Percentiles rank a stretch among this genome's conserved stretches.
Conservation (phyloP, 2,329 filamentous ascomycete species). For the Ceratocystis cubensis region DNA sequence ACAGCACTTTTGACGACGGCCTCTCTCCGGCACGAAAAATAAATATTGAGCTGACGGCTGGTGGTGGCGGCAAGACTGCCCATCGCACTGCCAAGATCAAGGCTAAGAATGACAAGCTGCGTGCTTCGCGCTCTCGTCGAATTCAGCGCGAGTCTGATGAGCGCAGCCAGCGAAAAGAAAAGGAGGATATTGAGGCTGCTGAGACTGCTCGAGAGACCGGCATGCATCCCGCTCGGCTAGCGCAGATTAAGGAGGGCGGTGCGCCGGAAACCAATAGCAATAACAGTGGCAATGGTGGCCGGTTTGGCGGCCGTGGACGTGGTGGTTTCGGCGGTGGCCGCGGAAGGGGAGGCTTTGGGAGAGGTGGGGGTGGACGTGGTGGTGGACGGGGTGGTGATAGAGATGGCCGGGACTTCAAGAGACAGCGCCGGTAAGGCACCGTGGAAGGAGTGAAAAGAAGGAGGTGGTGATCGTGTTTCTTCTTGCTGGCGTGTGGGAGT, state of each 20-base stretch:
- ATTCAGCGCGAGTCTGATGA: slow-evolving; percentile 35
- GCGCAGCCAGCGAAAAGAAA: slow-evolving; percentile 32
- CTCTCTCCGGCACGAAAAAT: slow-evolving; percentile 54
- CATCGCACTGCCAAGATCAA: slow-evolving; percentile 63
- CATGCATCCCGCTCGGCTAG: slow-evolving; percentile 43
- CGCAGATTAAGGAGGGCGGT: slow-evolving; percentile 23
- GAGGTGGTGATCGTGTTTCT: not conserved
- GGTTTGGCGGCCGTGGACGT: slow-evolving; percentile 10
- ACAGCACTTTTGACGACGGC: slow-evolving; percentile 57
- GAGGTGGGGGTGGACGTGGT: slow-evolving; percentile 11
- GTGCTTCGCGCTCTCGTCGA: slow-evolving; percentile 47
- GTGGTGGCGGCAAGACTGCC: slow-evolving; percentile 69
- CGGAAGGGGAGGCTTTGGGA: slow-evolving; percentile 10
- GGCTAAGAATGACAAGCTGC: slow-evolving; percentile 74
- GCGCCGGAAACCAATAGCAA: not conserved
- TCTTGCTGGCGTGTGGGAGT: too few species aligned
- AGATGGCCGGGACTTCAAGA: slow-evolving; percentile 11
- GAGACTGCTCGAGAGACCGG: slow-evolving; percentile 25
- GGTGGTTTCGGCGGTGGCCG: slow-evolving; percentile 12
- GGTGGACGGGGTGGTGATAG: slow-evolving; percentile 9
- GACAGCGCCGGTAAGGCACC: slow-evolving; percentile 11
- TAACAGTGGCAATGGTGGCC: slow-evolving; percentile 11
- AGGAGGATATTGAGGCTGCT: slow-evolving; percentile 25
- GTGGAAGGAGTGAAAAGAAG: not conserved
- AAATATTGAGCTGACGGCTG: slow-evolving; percentile 85